phyloP scores from a whole-genome alignment of 208 protist genomes.

The Leishmania gerbilli region DNA sequence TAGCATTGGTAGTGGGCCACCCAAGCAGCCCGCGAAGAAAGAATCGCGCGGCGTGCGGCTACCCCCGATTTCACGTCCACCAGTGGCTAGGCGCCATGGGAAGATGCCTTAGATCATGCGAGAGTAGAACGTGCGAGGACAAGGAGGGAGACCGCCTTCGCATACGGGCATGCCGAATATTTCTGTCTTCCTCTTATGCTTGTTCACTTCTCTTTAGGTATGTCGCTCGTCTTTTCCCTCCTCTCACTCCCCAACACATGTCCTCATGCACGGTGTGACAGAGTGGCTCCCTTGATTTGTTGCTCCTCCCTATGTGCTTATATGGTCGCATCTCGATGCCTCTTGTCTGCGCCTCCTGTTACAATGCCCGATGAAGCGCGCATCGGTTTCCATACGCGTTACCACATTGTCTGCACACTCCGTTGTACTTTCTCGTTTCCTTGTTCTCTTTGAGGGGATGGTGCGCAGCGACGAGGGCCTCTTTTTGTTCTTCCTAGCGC shows the following conservation, averaged over 20 bases:
- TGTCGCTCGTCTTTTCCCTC: background rate
- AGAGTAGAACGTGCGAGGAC: background rate
- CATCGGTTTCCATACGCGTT: background rate
- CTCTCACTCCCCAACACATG: background rate
- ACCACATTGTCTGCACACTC: background rate
- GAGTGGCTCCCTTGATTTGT: background rate
- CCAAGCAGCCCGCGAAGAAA: background rate
- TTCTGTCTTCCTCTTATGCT: background rate
- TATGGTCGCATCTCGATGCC: background rate
- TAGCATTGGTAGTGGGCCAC: background rate
- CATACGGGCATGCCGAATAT: background rate
- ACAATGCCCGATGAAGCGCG: background rate
- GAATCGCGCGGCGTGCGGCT: slow-evolving; percentile 7
- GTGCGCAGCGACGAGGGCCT: background rate
- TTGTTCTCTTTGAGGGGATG: background rate
- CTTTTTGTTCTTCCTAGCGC: background rate
- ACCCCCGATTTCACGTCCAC: slow-evolving; percentile 23
- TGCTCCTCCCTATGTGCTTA: background rate
- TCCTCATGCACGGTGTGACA: background rate
- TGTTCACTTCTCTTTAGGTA: no score
- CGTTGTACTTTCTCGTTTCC: background rate
- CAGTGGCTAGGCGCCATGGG: slow-evolving; percentile 6
- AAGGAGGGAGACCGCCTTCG: background rate
- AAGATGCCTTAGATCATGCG: slow-evolving; percentile 1
- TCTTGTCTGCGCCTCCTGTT: background rate